These are phyloP conservation scores for Lichtheimia corymbifera DNA, from an alignment of 371 early-diverging fungal genomes.

Conservation along the genomic window DNA sequence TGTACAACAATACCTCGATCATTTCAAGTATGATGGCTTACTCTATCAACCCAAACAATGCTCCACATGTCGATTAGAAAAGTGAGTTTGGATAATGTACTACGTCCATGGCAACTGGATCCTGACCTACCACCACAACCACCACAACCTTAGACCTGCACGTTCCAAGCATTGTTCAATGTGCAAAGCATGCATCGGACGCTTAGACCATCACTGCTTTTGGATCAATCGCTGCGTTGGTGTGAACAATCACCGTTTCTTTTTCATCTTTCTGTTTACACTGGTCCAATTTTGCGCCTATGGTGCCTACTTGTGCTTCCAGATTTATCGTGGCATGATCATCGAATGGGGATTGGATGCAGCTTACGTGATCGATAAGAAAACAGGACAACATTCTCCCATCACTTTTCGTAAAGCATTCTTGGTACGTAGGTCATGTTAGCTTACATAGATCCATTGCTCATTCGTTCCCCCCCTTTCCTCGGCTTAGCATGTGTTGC, in stretches of 20 bases:
- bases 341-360: conserved; percentile 52
- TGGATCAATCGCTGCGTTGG: conserved; percentile 84
- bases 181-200: conserved; percentile 71
- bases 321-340: conserved; percentile 58
- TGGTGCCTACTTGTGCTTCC: conserved; percentile 61
- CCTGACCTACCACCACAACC: no score
- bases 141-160: conserved; percentile 66
- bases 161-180: conserved; percentile 79
- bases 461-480: not conserved
- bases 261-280: conserved; percentile 66
- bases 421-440: conserved; percentile 38
- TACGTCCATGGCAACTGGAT: no score
- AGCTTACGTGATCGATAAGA: conserved; percentile 35
- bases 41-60: conserved; percentile 66
- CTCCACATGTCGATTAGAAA: conserved; percentile 65
- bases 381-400: conserved; percentile 30
- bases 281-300: conserved; percentile 65
- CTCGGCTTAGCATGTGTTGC: conserved; percentile 54
- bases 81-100: conserved; percentile 35
- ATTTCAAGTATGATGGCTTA: conserved; percentile 64
- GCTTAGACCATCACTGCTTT: conserved; percentile 76
- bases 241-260: conserved; percentile 70
- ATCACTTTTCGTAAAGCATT: conserved; percentile 44
- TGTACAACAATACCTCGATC: conserved; percentile 46
- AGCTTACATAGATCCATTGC: not conserved